Conservation (phyloP, 352 stramenopile species). For the Globisporangium nagaii region DNA sequence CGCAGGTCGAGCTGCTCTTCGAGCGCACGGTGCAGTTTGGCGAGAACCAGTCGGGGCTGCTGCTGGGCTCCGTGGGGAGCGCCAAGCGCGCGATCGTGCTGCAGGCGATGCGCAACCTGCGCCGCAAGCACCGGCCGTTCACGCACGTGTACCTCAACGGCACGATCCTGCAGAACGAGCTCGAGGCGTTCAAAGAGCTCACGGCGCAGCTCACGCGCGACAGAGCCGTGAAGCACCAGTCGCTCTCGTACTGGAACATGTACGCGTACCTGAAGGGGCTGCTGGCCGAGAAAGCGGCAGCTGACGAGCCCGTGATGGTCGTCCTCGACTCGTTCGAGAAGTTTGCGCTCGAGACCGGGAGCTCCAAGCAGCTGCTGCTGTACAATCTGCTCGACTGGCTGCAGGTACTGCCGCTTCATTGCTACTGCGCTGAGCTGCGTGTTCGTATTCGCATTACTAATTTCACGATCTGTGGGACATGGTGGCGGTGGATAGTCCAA, state of each 20-base stretch:
- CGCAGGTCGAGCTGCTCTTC: constrained; percentile 55
- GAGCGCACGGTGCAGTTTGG: constrained; percentile 61
- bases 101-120: constrained; percentile 46
- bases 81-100: constrained; percentile 45
- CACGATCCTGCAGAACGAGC: constrained; percentile 73
- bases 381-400: constrained; percentile 87
- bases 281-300: constrained; percentile 41
- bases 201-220: constrained; percentile 55
- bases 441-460: no score
- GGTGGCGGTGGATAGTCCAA: constrained; percentile 33
- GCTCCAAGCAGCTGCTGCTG: constrained; percentile 71
- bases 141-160: constrained; percentile 73
- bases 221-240: constrained; percentile 57
- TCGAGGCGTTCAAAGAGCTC: constrained; percentile 84
- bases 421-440: background rate
- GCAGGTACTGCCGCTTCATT: constrained; percentile 21
- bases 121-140: constrained; percentile 29
- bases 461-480: no score
- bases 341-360: constrained; percentile 58
- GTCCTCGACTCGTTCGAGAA: constrained; percentile 73
- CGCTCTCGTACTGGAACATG: constrained; percentile 79
- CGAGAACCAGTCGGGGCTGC: constrained; percentile 74
- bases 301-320: constrained; percentile 55
- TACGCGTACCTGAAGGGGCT: constrained; percentile 76
- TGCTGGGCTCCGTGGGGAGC: constrained; percentile 55